Conservation (phyloP, 257 asterid species). For the Penstemon davidsonii region DNA sequence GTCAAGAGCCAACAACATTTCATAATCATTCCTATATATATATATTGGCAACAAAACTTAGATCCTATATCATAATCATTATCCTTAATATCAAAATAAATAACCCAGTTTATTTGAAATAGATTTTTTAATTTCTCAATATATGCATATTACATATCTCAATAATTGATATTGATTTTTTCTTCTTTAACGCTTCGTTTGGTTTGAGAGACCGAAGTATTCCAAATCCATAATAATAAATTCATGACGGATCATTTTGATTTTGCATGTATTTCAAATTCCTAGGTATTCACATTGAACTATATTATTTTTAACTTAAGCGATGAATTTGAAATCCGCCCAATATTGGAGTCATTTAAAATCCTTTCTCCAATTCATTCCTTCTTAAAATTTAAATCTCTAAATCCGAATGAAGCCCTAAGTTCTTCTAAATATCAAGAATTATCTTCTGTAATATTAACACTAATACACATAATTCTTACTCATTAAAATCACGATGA, state of each 20-base stretch:
- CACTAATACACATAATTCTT: conserved; percentile 34
- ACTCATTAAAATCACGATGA: conserved; percentile 85
- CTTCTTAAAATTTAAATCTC: too few relatives aligned
- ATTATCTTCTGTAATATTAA: not conserved
- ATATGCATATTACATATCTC: not conserved
- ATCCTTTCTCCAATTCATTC: too few relatives aligned
- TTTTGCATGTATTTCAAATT: too few relatives aligned
- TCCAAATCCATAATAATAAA: too few relatives aligned
- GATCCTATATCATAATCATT: not conserved
- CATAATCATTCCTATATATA: conserved; percentile 75
- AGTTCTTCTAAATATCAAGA: not conserved
- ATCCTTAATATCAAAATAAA: not conserved
- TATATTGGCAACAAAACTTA: conserved; percentile 20
- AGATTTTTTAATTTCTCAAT: not conserved
- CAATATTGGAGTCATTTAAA: too few relatives aligned
- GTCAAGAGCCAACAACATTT: conserved; percentile 88
- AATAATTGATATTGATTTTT: not conserved
- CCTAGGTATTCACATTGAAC: too few relatives aligned
- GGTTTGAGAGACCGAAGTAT: too few relatives aligned
- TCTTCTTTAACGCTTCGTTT: too few relatives aligned
- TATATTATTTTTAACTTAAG: too few relatives aligned
- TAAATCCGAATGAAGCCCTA: too few relatives aligned
- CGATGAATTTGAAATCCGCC: too few relatives aligned
- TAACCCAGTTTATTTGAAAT: not conserved
- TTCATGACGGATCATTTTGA: too few relatives aligned